These are phyloP conservation scores for Calocybe gangraenosa DNA, from an alignment of 768 basidiomycete species.

Conservation along the genomic window DNA sequence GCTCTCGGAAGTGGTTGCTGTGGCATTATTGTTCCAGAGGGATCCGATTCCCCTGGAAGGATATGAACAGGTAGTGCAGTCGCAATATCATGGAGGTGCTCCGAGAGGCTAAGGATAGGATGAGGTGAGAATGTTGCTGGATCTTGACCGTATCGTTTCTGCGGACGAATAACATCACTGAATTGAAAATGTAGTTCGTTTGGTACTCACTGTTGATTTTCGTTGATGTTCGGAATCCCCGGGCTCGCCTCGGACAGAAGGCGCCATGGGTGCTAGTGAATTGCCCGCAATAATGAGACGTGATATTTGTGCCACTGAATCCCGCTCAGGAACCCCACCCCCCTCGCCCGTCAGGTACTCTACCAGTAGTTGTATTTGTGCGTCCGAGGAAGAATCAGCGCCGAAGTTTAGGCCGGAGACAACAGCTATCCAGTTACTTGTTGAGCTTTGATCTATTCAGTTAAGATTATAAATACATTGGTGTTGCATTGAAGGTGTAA, in stretches of 20 bases:
- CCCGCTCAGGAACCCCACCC: slow-evolving; percentile 65
- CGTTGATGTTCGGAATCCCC: slow-evolving; percentile 30
- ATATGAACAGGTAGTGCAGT: slow-evolving; percentile 81
- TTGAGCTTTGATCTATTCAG: slow-evolving; percentile 1
- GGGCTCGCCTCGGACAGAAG: slow-evolving; percentile 27
- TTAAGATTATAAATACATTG: slow-evolving; percentile 6
- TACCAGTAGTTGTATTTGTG: slow-evolving; percentile 79
- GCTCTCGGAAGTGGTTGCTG: slow-evolving; percentile 91
- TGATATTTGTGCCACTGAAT: slow-evolving; percentile 67
- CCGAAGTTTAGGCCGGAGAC: slow-evolving; percentile 86
- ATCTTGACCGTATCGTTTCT: slow-evolving; percentile 71
- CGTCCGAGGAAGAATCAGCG: slow-evolving; percentile 53
- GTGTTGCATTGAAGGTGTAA: slow-evolving; percentile 2
- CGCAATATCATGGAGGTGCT: slow-evolving; percentile 70
- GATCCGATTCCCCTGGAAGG: slow-evolving; percentile 85
- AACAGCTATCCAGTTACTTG: slow-evolving; percentile 78
- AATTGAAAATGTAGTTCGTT: neutral
- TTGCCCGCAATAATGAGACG: slow-evolving; percentile 89
- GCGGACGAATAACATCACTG: slow-evolving; percentile 10
- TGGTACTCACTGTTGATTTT: slow-evolving; percentile 51
- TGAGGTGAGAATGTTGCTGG: slow-evolving; percentile 65
- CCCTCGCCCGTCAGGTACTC: slow-evolving; percentile 87
- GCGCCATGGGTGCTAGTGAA: slow-evolving; percentile 57
- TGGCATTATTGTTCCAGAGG: slow-evolving; percentile 83
- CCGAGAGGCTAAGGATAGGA: slow-evolving; percentile 67